Evolutionary conservation across 2,329 filamentous ascomycete species (phyloP), one percentile per base, ranked within the genome.

Genomic region (Colletotrichum brevisporum): DNA sequence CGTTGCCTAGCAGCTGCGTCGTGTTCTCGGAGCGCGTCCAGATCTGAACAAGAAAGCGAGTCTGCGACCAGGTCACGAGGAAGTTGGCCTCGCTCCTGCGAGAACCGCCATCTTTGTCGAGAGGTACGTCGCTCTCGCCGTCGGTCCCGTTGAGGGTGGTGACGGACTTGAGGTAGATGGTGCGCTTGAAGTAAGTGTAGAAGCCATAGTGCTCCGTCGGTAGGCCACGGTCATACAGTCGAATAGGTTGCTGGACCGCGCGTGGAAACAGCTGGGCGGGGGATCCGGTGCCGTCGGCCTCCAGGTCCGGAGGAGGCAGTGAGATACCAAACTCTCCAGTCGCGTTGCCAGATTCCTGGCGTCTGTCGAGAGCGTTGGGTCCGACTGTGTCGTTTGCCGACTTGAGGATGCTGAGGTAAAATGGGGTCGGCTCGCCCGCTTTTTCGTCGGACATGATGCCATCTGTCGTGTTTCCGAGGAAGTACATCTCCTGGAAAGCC

Each of bases 191-290:
- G 83, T 97, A 97, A 0, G 89, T 93, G 82, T 97, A 98, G 82
- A 98, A 98, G 2, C 94, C 94, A 79, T 97, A 98, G 80, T 97
- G 94, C 78, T 98, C 95, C 0, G 91, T 91, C 2, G 87, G 83
- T 31, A 92, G 84, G 18, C 92, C 94, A 21, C 94, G 92, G 78
- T 98, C 94, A 78, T 91, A 98, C 1, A 98, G 87, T 2, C 93
- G 89, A 13, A 98, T 84, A 0, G 94, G 95, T 75, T 98, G 96
- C 69, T 91, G 89, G 0, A 85, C 81, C 0, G 92, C 88, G 8
- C 88, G 84, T 0, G 94, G 93, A 53, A 96, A 88, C 71, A 98
- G 83, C 10, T 87, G 87, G 3, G 93, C 93, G 0, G 92, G 83
- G 1, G 90, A 89, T 0, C 93, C 92, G 1, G 91, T 92, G 52